Conservation (phyloP, 2,329 filamentous ascomycete species). For the Phoma sp. region DNA sequence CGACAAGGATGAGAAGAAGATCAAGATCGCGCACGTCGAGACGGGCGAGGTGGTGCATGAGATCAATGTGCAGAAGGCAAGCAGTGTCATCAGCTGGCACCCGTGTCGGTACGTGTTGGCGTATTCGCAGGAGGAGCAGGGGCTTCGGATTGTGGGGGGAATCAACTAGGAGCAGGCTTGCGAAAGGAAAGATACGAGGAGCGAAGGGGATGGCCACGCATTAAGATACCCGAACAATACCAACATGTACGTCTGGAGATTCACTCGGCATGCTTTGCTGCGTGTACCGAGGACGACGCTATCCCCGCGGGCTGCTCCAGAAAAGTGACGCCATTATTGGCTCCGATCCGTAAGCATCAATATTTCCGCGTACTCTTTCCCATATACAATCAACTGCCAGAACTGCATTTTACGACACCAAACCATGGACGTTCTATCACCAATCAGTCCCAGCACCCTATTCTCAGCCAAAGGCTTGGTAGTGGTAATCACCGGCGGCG, state of each 20-base stretch:
- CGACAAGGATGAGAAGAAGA: slow-evolving; percentile 72
- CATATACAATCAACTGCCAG: neutral
- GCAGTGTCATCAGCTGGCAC: slow-evolving; percentile 75
- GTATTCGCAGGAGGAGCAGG: slow-evolving; percentile 68
- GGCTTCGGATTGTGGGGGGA: slow-evolving; percentile 70
- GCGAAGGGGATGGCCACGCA: neutral
- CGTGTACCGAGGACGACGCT: neutral
- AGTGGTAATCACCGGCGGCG: slow-evolving; percentile 51
- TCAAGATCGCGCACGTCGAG: slow-evolving; percentile 75
- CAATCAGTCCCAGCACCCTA: slow-evolving; percentile 42
- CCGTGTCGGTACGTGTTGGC: slow-evolving; percentile 76
- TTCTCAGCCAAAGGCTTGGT: slow-evolving; percentile 51
- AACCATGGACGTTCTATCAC: slow-evolving; percentile 45
- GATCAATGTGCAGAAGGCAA: slow-evolving; percentile 70
- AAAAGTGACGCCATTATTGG: slow-evolving; percentile 9
- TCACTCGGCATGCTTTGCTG: neutral
- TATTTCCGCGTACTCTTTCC: neutral
- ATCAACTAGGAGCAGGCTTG: slow-evolving; percentile 21
- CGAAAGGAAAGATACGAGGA: neutral
- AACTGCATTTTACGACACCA: neutral
- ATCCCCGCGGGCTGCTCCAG: slow-evolving; percentile 1
- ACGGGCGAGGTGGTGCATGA: slow-evolving; percentile 75
- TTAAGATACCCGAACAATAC: slow-evolving; percentile 15
- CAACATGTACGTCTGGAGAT: slow-evolving; percentile 1
- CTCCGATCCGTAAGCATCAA: slow-evolving; percentile 14